Percentiles rank a stretch among this genome's conserved stretches.
These are phyloP conservation scores for Amoebophrya sp. DNA, from an alignment of 169 alveolate genomes.

Conservation along the genomic window DNA sequence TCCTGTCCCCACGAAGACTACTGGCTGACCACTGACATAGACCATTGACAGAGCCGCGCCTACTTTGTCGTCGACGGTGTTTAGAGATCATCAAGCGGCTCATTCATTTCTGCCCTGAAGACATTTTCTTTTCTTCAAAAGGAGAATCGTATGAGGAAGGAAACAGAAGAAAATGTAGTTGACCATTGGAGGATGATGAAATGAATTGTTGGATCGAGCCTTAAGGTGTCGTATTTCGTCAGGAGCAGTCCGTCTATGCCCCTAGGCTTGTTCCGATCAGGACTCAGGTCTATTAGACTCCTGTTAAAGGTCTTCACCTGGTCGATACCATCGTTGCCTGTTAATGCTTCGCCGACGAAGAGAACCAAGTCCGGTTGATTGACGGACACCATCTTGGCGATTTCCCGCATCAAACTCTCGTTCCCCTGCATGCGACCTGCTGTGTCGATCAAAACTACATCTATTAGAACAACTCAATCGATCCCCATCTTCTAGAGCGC, in stretches of 20 bases:
- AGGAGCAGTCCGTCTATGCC: constrained; percentile 97
- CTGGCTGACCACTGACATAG: constrained; percentile 97
- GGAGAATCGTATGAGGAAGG: background rate
- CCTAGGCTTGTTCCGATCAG: constrained; percentile 67
- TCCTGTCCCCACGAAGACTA: constrained; percentile 99
- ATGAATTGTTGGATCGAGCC: too few relatives aligned
- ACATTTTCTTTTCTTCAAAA: background rate
- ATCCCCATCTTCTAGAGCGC: constrained; percentile 78
- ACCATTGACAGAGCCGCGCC: constrained; percentile 99
- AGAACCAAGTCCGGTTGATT: constrained; percentile 94
- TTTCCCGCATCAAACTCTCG: constrained; percentile 95
- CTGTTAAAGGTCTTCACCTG: constrained; percentile 93
- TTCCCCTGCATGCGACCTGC: constrained; percentile 99
- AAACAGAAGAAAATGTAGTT: background rate
- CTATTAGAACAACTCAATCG: constrained; percentile 42
- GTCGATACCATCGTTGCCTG: constrained; percentile 99
- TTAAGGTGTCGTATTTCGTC: constrained; percentile 99
- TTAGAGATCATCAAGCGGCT: background rate
- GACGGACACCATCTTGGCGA: constrained; percentile 89
- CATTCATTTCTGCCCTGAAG: background rate
- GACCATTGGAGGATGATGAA: too few relatives aligned
- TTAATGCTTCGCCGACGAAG: constrained; percentile 99
- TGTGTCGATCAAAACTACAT: constrained; percentile 97
- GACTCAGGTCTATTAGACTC: constrained; percentile 65
- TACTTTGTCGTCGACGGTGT: constrained; percentile 51